Conservation (phyloP, 441 rosid genomes). For the Daphne laureola region DNA sequence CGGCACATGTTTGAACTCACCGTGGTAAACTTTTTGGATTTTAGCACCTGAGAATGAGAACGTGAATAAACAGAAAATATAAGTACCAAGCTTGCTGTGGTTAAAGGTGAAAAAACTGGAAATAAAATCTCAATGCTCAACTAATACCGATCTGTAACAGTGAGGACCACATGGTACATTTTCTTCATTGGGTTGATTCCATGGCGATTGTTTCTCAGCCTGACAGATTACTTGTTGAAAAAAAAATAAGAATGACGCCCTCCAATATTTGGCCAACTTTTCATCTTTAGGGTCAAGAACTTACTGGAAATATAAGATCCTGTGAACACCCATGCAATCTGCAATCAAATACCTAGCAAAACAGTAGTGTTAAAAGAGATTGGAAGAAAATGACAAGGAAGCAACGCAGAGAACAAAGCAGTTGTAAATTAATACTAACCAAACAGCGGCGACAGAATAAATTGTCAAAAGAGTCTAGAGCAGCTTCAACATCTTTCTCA, state of each 20-base stretch:
- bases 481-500: conserved; percentile 94
- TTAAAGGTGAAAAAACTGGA: conserved; percentile 9
- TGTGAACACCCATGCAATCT: conserved; percentile 98
- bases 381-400: conserved; percentile 3
- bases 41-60: conserved; percentile 45
- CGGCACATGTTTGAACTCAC: conserved; percentile 28
- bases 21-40: conserved; percentile 35
- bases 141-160: conserved; percentile 63
- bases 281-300: conserved; percentile 24
- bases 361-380: conserved; percentile 8
- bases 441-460: conserved; percentile 96
- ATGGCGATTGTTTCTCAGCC: conserved; percentile 80
- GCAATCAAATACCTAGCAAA: conserved; percentile 89
- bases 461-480: conserved; percentile 97
- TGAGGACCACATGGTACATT: conserved; percentile 68
- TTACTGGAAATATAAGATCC: conserved; percentile 92
- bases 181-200: conserved; percentile 57
- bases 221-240: conserved; percentile 20
- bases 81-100: neutral
- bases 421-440: conserved; percentile 36
- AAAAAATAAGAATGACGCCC: conserved; percentile 20
- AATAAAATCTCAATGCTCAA: conserved; percentile 1
- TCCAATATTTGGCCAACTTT: conserved; percentile 8
- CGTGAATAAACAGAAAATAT: neutral
- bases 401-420: conserved; percentile 6